These are phyloP conservation scores for Hirsutella minnesotensis DNA, from an alignment of 2,329 filamentous ascomycete genomes.

Conservation along the genomic window DNA sequence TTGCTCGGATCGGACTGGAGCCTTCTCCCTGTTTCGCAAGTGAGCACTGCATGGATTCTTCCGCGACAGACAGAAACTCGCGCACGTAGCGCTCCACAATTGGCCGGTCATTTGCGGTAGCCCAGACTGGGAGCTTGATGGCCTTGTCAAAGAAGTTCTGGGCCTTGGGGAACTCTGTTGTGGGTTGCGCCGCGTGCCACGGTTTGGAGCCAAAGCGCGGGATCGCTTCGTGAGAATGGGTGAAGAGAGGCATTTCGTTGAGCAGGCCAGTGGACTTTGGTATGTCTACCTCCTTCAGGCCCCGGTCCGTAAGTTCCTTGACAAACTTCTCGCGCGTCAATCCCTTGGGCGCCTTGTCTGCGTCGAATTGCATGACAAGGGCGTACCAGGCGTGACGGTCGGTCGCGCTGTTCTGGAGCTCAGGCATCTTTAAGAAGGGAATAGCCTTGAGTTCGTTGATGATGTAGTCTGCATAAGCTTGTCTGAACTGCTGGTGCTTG, in stretches of 20 bases:
- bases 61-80: not conserved
- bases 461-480: not conserved
- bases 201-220: not conserved
- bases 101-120: not conserved
- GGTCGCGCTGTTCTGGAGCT: not conserved
- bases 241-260: conserved; percentile 3
- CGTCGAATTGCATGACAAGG: conserved; percentile 1
- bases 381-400: conserved; percentile 1
- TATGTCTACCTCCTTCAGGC: conserved; percentile 4
- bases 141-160: conserved; percentile 1
- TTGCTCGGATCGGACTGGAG: no score
- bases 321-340: conserved; percentile 4
- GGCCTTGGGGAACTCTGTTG: conserved; percentile 1
- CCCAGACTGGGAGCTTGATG: conserved; percentile 5
- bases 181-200: not conserved
- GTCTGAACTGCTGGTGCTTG: not conserved
- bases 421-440: conserved; percentile 2
- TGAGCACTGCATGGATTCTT: not conserved
- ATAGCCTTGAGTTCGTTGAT: not conserved
- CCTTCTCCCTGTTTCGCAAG: no score
- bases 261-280: conserved; percentile 3
- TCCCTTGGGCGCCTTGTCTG: not conserved
- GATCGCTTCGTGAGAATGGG: not conserved
- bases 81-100: conserved; percentile 1
- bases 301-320: not conserved